Evolutionary conservation across 306 rosid species (phyloP).

Genomic region (Mucuna pruriens): DNA sequence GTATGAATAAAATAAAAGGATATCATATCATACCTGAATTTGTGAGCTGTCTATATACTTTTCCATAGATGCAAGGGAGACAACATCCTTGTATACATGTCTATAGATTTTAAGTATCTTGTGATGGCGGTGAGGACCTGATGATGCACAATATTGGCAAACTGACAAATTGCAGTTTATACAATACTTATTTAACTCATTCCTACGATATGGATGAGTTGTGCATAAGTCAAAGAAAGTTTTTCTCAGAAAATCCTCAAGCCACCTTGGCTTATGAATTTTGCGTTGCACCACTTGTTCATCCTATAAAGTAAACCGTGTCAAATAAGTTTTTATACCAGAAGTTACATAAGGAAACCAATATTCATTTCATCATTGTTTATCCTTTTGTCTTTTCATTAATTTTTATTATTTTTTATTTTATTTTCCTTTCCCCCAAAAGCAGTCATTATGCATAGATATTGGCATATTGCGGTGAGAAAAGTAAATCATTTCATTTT

Average conservation of each 20-base stretch:
- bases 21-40: conserved; percentile 53
- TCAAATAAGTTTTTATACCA: conserved; percentile 20
- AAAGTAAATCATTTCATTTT: background rate
- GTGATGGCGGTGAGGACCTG: conserved; percentile 51
- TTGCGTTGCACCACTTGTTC: background rate
- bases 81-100: conserved; percentile 53
- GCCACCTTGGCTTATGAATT: conserved; percentile 45
- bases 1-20: background rate
- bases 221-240: conserved; percentile 41
- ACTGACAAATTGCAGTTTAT: conserved; percentile 43
- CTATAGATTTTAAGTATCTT: conserved; percentile 45
- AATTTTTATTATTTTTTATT: background rate
- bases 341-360: conserved; percentile 1
- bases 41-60: conserved; percentile 50
- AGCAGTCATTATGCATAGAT: background rate
- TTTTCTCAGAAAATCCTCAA: conserved; percentile 40
- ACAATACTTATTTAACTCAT: conserved; percentile 54
- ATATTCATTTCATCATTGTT: conserved; percentile 1
- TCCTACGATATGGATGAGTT: conserved; percentile 35
- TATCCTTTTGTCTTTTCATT: background rate
- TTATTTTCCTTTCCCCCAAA: background rate
- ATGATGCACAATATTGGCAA: conserved; percentile 50
- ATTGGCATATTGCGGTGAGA: background rate
- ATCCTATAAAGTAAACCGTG: conserved; percentile 41
- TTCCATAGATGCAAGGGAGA: conserved; percentile 49